These are phyloP conservation scores for Tripidium arundinaceum DNA, from an alignment of 202 grass and related monocot genomes.

Conservation along the genomic window DNA sequence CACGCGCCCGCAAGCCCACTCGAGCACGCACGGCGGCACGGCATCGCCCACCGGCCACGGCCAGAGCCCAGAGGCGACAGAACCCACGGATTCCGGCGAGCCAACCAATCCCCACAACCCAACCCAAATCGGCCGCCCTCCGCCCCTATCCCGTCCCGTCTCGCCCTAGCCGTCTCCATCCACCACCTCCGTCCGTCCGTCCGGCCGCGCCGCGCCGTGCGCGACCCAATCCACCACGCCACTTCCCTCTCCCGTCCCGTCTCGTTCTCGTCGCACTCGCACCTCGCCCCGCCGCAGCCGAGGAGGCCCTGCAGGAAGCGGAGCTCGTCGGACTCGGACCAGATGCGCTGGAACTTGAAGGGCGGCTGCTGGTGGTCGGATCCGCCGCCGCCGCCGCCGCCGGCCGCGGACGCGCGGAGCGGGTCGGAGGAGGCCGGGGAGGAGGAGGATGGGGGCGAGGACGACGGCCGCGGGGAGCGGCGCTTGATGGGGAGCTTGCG, in stretches of 20 bases:
- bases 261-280: conserved; percentile 10
- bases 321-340: conserved; percentile 92
- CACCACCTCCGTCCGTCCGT: conserved; percentile 31
- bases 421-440: conserved; percentile 39
- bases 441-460: conserved; percentile 28
- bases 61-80: not conserved
- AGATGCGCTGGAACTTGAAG: conserved; percentile 88
- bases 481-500: conserved; percentile 72
- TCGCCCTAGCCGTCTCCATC: too few relatives aligned
- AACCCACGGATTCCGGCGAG: conserved; percentile 18
- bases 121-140: not conserved
- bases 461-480: conserved; percentile 48
- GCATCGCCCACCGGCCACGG: not conserved
- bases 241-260: conserved; percentile 6
- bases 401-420: not conserved
- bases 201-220: conserved; percentile 40
- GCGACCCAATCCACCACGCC: conserved; percentile 40
- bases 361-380: conserved; percentile 37
- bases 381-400: not conserved
- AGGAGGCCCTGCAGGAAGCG: conserved; percentile 92
- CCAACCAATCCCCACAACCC: conserved; percentile 35
- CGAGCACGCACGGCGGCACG: not conserved
- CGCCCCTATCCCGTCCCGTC: too few relatives aligned
- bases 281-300: conserved; percentile 86
- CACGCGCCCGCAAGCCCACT: not conserved